These are phyloP conservation scores for Zangia roseola DNA, from an alignment of 768 basidiomycete genomes.

Conservation along the genomic window DNA sequence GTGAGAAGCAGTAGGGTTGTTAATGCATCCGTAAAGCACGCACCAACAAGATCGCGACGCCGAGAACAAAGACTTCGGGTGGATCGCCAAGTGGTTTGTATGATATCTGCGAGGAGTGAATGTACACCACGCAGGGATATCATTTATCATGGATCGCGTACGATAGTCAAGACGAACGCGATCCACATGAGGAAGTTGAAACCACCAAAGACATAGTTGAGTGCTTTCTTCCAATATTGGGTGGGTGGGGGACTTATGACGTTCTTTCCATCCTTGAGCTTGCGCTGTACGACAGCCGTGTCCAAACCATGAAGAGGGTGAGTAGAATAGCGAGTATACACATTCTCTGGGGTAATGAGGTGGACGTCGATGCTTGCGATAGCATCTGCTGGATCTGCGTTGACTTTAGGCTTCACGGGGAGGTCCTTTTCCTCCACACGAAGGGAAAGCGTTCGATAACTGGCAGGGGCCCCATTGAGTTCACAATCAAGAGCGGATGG, in stretches of 20 bases:
- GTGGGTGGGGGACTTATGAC: conserved; percentile 46
- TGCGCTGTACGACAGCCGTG: conserved; percentile 37
- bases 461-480: conserved; percentile 9
- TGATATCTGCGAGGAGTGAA: conserved; percentile 39
- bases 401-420: conserved; percentile 13
- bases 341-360: conserved; percentile 38
- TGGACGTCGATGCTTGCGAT: conserved; percentile 51
- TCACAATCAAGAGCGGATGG: not conserved
- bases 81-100: conserved; percentile 48
- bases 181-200: conserved; percentile 56
- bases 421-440: conserved; percentile 35
- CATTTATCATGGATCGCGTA: conserved; percentile 15
- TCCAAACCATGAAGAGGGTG: conserved; percentile 46
- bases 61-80: conserved; percentile 42
- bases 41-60: conserved; percentile 47
- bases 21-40: conserved; percentile 15
- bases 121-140: not conserved
- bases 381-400: conserved; percentile 34
- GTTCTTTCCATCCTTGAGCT: conserved; percentile 41
- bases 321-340: conserved; percentile 45
- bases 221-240: conserved; percentile 47
- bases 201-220: conserved; percentile 54
- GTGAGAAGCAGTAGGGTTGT: conserved; percentile 7
- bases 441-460: conserved; percentile 44
- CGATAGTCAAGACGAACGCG: conserved; percentile 45